These are phyloP conservation scores for Quercus wislizeni DNA, from an alignment of 306 rosid species.

Conservation along the genomic window DNA sequence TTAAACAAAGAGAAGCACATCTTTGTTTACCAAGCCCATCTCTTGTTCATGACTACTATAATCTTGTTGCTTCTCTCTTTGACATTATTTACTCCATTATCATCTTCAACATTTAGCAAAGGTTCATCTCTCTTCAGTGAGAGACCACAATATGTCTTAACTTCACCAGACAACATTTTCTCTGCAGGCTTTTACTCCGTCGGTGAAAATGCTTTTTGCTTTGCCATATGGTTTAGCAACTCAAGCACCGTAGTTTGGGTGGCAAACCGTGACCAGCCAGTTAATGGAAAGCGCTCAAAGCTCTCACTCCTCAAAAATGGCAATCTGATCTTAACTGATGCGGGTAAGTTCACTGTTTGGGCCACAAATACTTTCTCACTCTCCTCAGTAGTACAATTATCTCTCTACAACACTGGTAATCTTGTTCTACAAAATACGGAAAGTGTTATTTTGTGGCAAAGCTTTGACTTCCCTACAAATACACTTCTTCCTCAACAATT, in stretches of 20 bases:
- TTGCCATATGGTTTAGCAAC: conserved; percentile 49
- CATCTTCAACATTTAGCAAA: not conserved
- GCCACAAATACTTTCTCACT: conserved; percentile 29
- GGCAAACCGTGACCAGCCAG: conserved; percentile 47
- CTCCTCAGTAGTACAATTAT: not conserved
- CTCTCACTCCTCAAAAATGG: conserved; percentile 38
- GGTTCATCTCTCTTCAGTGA: conserved; percentile 44
- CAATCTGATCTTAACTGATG: conserved; percentile 35
- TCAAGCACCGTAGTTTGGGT: conserved; percentile 41
- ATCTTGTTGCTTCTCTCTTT: too few species aligned
- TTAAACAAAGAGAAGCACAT: too few species aligned
- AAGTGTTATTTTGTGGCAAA: too few species aligned
- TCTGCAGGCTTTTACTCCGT: conserved; percentile 44
- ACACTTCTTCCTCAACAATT: too few species aligned
- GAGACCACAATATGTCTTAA: conserved; percentile 24
- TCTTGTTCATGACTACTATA: too few species aligned
- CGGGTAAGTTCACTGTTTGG: conserved; percentile 38
- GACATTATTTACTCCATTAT: too few species aligned
- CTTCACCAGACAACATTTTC: conserved; percentile 36
- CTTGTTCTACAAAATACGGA: too few species aligned
- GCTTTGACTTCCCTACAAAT: too few species aligned
- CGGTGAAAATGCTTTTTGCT: conserved; percentile 51
- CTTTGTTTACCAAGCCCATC: too few species aligned
- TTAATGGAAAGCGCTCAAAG: conserved; percentile 45
- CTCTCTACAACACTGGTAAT: too few species aligned